phyloP scores from a whole-genome alignment of 1,139 yeast species.

The Sugiyamaella castrensis region DNA sequence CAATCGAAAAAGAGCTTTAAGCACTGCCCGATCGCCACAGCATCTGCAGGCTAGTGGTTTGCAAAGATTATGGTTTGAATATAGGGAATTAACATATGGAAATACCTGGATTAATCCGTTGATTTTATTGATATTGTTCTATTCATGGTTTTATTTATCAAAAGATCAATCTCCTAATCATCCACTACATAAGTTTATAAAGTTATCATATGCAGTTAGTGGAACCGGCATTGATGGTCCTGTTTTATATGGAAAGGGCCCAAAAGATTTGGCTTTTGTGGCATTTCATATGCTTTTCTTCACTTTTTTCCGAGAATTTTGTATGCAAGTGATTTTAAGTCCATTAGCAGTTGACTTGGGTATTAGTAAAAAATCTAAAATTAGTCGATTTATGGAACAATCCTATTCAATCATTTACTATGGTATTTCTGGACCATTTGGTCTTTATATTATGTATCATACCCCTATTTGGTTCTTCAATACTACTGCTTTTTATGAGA shows the following conservation, averaged over 20 bases:
- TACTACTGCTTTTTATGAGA: slow-evolving; percentile 72
- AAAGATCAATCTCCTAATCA: slow-evolving; percentile 53
- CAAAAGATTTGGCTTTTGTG: slow-evolving; percentile 76
- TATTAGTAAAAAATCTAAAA: slow-evolving; percentile 55
- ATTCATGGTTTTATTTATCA: slow-evolving; percentile 32
- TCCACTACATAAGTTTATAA: slow-evolving; percentile 61
- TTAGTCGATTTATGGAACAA: slow-evolving; percentile 88
- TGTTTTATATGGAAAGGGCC: slow-evolving; percentile 74
- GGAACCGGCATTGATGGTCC: slow-evolving; percentile 34
- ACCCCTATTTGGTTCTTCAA: slow-evolving; percentile 87
- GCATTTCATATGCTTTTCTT: slow-evolving; percentile 78
- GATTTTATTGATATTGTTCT: slow-evolving; percentile 39
- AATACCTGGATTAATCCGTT: slow-evolving; percentile 81
- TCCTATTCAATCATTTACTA: slow-evolving; percentile 80
- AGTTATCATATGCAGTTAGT: slow-evolving; percentile 63
- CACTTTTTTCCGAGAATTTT: slow-evolving; percentile 85
- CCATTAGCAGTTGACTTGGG: slow-evolving; percentile 65
- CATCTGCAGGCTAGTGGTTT: neutral
- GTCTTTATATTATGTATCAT: slow-evolving; percentile 80
- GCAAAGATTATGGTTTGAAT: slow-evolving; percentile 45
- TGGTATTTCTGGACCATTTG: slow-evolving; percentile 78
- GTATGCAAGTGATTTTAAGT: slow-evolving; percentile 75
- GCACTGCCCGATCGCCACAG: slow-evolving; percentile 27
- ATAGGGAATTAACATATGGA: slow-evolving; percentile 60
- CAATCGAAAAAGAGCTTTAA: slow-evolving; percentile 38